These are phyloP conservation scores for Oryza nivara DNA, from an alignment of 176 grass and related monocot species.

Conservation along the genomic window DNA sequence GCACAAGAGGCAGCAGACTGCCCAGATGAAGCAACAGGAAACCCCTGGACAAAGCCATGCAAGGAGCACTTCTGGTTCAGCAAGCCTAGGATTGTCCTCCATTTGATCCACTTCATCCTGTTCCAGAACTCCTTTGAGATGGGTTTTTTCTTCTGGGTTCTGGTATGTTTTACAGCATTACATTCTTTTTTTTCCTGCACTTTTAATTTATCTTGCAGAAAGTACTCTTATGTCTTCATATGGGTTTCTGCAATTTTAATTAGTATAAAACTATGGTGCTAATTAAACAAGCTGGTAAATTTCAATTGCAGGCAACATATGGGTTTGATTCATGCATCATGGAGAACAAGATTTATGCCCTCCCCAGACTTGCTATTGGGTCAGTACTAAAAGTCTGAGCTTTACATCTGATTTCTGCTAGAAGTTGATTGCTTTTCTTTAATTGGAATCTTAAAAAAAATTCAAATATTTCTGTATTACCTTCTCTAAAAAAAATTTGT, in stretches of 20 bases:
- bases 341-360: conserved; percentile 54
- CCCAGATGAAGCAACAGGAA: neutral
- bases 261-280: neutral
- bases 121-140: conserved; percentile 71
- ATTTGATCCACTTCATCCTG: conserved; percentile 65
- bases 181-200: neutral
- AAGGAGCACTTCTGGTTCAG: conserved; percentile 62
- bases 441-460: neutral
- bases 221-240: no score
- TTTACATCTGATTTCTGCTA: neutral
- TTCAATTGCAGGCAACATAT: conserved; percentile 52
- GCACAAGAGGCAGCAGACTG: conserved; percentile 35
- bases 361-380: conserved; percentile 62
- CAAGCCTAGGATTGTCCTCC: conserved; percentile 44
- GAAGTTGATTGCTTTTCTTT: neutral
- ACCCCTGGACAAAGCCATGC: conserved; percentile 36
- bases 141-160: conserved; percentile 69
- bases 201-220: neutral
- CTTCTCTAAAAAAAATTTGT: no score
- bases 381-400: conserved; percentile 27
- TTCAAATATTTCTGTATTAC: neutral
- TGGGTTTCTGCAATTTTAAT: no score
- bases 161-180: conserved; percentile 17
- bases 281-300: neutral
- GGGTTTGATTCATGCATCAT: conserved; percentile 78